A percentile compares a stretch with the other conserved stretches of the same genome.
phyloP scores from a whole-genome alignment of 2,329 filamentous ascomycete species.

The Pseudogymnoascus sp. region DNA sequence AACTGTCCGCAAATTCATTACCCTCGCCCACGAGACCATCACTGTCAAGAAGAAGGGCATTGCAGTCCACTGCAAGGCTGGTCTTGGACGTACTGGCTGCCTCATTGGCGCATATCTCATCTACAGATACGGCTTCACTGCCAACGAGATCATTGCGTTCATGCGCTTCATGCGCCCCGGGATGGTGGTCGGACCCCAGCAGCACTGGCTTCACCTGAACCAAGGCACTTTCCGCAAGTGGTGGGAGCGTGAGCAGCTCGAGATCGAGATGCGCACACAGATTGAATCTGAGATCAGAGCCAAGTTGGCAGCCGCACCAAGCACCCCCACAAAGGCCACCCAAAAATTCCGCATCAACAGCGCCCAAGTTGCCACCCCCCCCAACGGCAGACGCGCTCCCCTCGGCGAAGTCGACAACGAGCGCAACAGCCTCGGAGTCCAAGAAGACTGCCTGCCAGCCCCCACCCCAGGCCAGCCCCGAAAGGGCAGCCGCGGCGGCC shows the following conservation, averaged over 20 bases:
- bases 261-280: slow-evolving; percentile 62
- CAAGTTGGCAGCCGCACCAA: slow-evolving; percentile 34
- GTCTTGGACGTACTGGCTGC: slow-evolving; percentile 88
- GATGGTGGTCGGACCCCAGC: slow-evolving; percentile 97
- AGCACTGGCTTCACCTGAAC: slow-evolving; percentile 98
- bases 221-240: slow-evolving; percentile 96
- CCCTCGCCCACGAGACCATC: slow-evolving; percentile 89
- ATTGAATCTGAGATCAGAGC: slow-evolving; percentile 53
- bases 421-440: slow-evolving; percentile 54
- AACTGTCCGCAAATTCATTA: slow-evolving; percentile 91
- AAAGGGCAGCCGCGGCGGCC: slow-evolving; percentile 72
- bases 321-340: slow-evolving; percentile 54
- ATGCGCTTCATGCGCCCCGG: slow-evolving; percentile 99
- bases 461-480: slow-evolving; percentile 93
- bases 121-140: slow-evolving; percentile 93
- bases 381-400: slow-evolving; percentile 72
- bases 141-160: slow-evolving; percentile 93
- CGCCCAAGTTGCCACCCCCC: slow-evolving; percentile 72
- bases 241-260: slow-evolving; percentile 66
- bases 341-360: slow-evolving; percentile 54
- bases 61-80: slow-evolving; percentile 97
- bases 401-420: slow-evolving; percentile 93
- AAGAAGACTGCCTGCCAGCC: slow-evolving; percentile 87
- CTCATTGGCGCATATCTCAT: slow-evolving; percentile 96
- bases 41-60: slow-evolving; percentile 85